These are phyloP conservation scores for Aspergillus ellipticus DNA, from an alignment of 495 filamentous ascomycete genomes.

Conservation along the genomic window DNA sequence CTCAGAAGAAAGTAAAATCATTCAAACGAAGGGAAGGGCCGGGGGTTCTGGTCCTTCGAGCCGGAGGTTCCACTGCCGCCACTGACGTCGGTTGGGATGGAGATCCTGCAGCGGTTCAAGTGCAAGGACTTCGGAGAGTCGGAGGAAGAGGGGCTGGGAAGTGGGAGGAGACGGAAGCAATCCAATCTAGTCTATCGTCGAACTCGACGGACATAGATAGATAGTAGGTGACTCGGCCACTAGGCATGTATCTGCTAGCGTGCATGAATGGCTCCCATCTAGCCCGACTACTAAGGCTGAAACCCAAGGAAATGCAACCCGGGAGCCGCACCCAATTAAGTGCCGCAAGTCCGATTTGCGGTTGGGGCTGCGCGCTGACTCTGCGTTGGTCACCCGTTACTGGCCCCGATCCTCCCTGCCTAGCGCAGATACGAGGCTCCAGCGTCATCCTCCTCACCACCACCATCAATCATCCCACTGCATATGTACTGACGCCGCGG, in stretches of 20 bases:
- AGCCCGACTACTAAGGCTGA: not conserved
- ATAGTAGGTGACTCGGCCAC: no score
- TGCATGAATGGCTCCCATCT: not conserved
- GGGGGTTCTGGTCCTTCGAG: not conserved
- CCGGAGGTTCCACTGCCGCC: not conserved
- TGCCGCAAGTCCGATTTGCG: slow-evolving; percentile 15
- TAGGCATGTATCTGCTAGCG: not conserved
- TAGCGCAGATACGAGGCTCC: slow-evolving; percentile 2
- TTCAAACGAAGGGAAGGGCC: not conserved
- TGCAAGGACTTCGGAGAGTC: not conserved
- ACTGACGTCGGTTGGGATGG: not conserved
- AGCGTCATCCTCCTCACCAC: not conserved
- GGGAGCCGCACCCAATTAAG: slow-evolving; percentile 27
- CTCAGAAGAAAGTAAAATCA: not conserved
- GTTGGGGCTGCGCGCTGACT: slow-evolving; percentile 10
- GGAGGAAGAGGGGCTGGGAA: not conserved
- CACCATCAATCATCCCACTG: not conserved
- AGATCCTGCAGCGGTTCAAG: not conserved
- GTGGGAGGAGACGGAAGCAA: not conserved
- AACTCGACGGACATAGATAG: no score
- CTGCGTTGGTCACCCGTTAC: not conserved
- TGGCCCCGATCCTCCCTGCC: not conserved
- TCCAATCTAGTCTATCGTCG: no score
- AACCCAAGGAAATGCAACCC: slow-evolving; percentile 1
- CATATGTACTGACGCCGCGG: not conserved